Evolutionary conservation across 306 rosid species (phyloP), one percentile per base, ranked within the genome.

Genomic region (Cyclanthera cordifolia): DNA sequence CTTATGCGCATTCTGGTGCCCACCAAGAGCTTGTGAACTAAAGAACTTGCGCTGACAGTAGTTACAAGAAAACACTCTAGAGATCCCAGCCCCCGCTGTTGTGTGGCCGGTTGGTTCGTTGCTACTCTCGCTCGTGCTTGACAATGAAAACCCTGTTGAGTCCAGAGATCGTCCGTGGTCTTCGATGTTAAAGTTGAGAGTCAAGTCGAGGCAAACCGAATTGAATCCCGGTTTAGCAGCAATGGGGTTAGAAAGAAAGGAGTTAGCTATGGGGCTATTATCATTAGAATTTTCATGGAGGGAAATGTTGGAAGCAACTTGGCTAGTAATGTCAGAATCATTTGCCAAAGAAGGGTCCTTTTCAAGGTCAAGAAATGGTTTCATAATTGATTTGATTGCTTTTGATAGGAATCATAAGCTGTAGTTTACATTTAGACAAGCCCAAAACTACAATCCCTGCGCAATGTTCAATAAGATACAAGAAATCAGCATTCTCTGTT

Each of bases 11-110:
- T 91, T 91, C 71, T 91, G 97, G 79, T 91, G 97, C 14, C 97
- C 97, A 0, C 97, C 97, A 24, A 91, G 97, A 34, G 97, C 97
- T 75, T 91, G 97, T 0, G 97, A 91, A 78, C 97, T 88, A 71
- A 83, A 83, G 78, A 91, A 91, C 73, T 88, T 91, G 58, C 97
- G 84, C 72, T 85, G 94, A 32, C 97, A 91, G 84, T 88, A 91
- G 66, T 88, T 91, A 84, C 97, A 91, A 21, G 96, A 74, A 76
- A 86, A 91, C 21, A 88, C 90, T 67, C 95, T 72, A 0, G 87
- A 79, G 14, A 28, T n/a, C n/a, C n/a, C 78, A 15, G 84, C 70
- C 21, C 85, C 68, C 37, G 85, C 46, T 9, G 82, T 80, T n/a
- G 80, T 72, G 58, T 76, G 85, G 50, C 43, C 20, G 4, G 85